phyloP scores from a whole-genome alignment of 768 basidiomycete genomes.

The Suillus alpinus region DNA sequence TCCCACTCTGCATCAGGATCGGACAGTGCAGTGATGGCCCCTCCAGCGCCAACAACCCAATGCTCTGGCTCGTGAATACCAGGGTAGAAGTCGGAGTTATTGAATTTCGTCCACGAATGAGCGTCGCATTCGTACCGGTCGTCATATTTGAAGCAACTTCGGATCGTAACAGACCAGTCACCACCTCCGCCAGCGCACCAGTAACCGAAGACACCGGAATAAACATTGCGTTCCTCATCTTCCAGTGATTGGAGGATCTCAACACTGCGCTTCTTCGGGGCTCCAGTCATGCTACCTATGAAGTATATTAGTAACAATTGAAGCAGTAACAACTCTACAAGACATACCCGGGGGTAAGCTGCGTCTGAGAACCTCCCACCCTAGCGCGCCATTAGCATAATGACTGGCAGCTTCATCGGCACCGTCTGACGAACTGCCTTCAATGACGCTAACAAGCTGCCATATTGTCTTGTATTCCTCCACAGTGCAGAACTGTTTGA shows the following conservation, averaged over 20 bases:
- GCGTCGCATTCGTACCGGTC: constrained; percentile 22
- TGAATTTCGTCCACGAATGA: constrained; percentile 11
- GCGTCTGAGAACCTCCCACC: constrained; percentile 74
- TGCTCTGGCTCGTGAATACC: constrained; percentile 38
- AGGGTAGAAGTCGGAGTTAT: constrained; percentile 5
- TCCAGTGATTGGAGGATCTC: constrained; percentile 86
- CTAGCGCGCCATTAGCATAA: constrained; percentile 43
- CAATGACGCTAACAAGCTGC: constrained; percentile 93
- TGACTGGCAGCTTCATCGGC: constrained; percentile 36
- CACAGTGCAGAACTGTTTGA: constrained; percentile 81
- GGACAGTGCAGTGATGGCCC: constrained; percentile 92
- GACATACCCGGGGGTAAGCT: constrained; percentile 83
- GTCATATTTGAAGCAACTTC: constrained; percentile 83
- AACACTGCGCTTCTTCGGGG: constrained; percentile 91
- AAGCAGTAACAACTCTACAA: not conserved
- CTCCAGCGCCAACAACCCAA: constrained; percentile 89
- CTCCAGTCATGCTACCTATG: constrained; percentile 94
- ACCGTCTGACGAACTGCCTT: constrained; percentile 52
- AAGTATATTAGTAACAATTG: constrained; percentile 3
- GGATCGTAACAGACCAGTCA: constrained; percentile 93
- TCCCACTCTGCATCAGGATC: constrained; percentile 89
- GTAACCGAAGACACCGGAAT: constrained; percentile 93
- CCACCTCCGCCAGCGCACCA: constrained; percentile 86
- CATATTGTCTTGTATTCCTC: constrained; percentile 95
- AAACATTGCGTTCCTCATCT: constrained; percentile 66